These are phyloP conservation scores for Lichtheimia corymbifera DNA, from an alignment of 371 early-diverging fungal species.

Conservation along the genomic window DNA sequence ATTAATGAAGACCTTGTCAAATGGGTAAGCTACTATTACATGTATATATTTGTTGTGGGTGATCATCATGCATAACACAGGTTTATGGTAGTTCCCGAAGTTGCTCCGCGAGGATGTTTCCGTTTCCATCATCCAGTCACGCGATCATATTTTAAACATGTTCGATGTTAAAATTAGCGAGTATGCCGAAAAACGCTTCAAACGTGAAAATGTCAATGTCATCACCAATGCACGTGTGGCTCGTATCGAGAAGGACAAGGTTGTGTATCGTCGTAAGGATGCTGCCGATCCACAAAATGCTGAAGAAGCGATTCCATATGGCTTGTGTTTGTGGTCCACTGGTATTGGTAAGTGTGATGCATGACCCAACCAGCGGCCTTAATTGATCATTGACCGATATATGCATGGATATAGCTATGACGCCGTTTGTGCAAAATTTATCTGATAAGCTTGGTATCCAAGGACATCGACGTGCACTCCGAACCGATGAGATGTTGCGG, in stretches of 20 bases:
- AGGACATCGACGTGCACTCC: constrained; percentile 63
- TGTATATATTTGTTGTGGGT: neutral
- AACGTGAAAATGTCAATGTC: constrained; percentile 71
- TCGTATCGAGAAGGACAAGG: constrained; percentile 48
- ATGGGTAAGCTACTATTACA: constrained; percentile 53
- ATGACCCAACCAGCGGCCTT: neutral
- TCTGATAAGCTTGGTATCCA: constrained; percentile 55
- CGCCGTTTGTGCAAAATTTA: constrained; percentile 61
- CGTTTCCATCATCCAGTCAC: constrained; percentile 71
- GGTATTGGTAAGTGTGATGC: constrained; percentile 61
- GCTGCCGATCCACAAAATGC: constrained; percentile 1
- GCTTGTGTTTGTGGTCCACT: constrained; percentile 86
- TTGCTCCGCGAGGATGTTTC: constrained; percentile 66
- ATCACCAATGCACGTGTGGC: constrained; percentile 73
- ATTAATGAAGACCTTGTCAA: constrained; percentile 77
- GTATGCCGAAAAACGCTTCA: constrained; percentile 74
- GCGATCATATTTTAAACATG: constrained; percentile 79
- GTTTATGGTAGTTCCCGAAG: constrained; percentile 53
- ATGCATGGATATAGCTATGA: constrained; percentile 49
- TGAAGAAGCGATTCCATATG: constrained; percentile 55
- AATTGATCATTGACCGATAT: neutral
- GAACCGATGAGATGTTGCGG: constrained; percentile 73
- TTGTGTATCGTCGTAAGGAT: constrained; percentile 32
- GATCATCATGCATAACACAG: too few relatives aligned
- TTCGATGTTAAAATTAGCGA: constrained; percentile 74